Percentiles rank a stretch among this genome's conserved stretches.
Conservation (phyloP, 192 early-diverging fungal genomes). For the Umbelopsis ramanniana region DNA sequence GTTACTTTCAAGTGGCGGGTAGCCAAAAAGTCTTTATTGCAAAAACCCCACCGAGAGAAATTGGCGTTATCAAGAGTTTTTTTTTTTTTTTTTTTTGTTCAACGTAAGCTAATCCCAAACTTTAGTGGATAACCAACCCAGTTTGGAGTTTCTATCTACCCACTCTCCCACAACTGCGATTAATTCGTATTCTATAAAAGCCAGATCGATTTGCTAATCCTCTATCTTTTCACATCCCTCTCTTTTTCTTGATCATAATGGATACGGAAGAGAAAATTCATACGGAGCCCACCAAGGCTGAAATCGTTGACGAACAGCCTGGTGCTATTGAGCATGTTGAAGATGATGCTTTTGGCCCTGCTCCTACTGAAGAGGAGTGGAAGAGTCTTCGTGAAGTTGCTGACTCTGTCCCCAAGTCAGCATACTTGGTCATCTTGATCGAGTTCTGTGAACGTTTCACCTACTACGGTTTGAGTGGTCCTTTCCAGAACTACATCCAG, state of each 20-base stretch:
- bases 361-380: conserved; percentile 63
- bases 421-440: conserved; percentile 56
- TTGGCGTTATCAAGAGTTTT: neutral
- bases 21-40: no score
- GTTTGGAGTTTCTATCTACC: neutral
- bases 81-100: neutral
- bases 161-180: neutral
- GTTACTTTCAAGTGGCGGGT: no score
- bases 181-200: neutral
- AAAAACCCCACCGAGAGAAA: no score
- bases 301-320: neutral
- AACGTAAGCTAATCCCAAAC: neutral
- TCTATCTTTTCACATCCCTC: neutral
- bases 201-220: neutral
- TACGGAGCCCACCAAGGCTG: neutral
- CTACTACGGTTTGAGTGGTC: conserved; percentile 62
- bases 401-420: conserved; percentile 59
- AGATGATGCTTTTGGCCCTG: conserved; percentile 49
- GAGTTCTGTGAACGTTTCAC: conserved; percentile 71
- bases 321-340: conserved; percentile 1
- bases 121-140: neutral
- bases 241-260: neutral
- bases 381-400: conserved; percentile 55
- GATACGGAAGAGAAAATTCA: neutral
- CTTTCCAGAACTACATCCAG: conserved; percentile 63